These are phyloP conservation scores for Ustilago vetiveriae DNA, from an alignment of 1,284 basidiomycete species.

Conservation along the genomic window DNA sequence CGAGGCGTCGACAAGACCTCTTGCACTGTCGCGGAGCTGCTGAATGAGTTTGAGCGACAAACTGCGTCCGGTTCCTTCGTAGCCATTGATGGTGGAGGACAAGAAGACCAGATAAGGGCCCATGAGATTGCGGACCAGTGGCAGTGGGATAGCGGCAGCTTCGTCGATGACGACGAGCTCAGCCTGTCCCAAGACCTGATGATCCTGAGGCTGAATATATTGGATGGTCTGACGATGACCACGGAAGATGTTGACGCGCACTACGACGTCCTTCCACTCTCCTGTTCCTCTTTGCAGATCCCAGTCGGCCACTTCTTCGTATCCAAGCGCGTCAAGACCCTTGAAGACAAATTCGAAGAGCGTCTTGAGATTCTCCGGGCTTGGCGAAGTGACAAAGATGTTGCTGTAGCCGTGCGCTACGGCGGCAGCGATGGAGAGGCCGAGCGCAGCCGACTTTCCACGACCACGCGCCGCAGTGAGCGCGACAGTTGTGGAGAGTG, in stretches of 20 bases:
- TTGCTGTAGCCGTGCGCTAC: slow-evolving; percentile 95
- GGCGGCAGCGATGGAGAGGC: slow-evolving; percentile 90
- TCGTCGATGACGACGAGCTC: slow-evolving; percentile 98
- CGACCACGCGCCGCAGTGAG: slow-evolving; percentile 93
- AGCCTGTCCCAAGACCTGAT: slow-evolving; percentile 95
- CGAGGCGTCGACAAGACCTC: slow-evolving; percentile 67
- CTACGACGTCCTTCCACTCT: slow-evolving; percentile 94
- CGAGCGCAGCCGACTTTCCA: slow-evolving; percentile 95
- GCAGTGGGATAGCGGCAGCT: slow-evolving; percentile 95
- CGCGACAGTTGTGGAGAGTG: slow-evolving; percentile 91
- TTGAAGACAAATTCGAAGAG: slow-evolving; percentile 99
- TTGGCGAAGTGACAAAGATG: slow-evolving; percentile 97
- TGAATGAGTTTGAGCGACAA: slow-evolving; percentile 97
- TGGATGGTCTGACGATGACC: slow-evolving; percentile 57
- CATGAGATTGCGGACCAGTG: slow-evolving; percentile 90
- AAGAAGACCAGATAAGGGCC: slow-evolving; percentile 98
- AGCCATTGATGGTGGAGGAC: slow-evolving; percentile 98
- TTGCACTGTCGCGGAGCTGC: slow-evolving; percentile 83
- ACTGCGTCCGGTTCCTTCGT: slow-evolving; percentile 97
- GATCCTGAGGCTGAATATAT: slow-evolving; percentile 97
- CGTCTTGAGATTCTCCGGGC: slow-evolving; percentile 96
- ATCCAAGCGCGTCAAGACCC: slow-evolving; percentile 91
- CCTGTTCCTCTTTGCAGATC: slow-evolving; percentile 95
- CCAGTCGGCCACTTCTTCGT: slow-evolving; percentile 97
- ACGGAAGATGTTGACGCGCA: slow-evolving; percentile 92